Evolutionary conservation across 345 rosid genomes (phyloP), one percentile per base, ranked within the genome.

Genomic region (Lepidium africanum): DNA sequence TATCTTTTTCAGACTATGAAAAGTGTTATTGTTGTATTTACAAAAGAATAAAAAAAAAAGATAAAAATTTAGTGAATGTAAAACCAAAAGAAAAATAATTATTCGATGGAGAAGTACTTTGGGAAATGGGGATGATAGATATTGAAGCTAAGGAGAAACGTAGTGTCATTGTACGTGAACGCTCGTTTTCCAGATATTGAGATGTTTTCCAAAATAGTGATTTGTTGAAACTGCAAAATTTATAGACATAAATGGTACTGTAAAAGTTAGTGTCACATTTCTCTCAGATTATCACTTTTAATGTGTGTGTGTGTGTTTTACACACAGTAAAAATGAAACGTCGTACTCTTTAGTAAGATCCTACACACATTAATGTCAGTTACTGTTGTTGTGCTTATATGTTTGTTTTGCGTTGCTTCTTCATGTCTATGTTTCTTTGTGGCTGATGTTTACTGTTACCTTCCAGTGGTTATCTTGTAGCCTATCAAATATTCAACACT

Each of bases 191-290:
- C 5, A 5, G 30, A 32, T 32, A 10, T 16, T 32, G 30, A 32
- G 8, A 42, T 54, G 43, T 32, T 42, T 54, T 11, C 54, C 45
- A 32, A 17, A 43, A 42, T 12, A 42, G 62, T 55, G 61, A 42
- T 21, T 53, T 42, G 33, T 17, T 32, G n/a, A 54, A 32, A 35
- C 32, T 41, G 4, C 1, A 27, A 40, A 65, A 9, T 17, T 41
- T 30, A n/a, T n/a, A 66, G 39, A 27, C 70, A 65, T 16, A 52
- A 15, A 40, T 54, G 43, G 62, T 67, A 65, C 60, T 27, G 49
- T 40, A 15, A 51, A 51, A 39, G 70, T 65, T 40, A 15, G 51
- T 52, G 70, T 52, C 27, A 65, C 51, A 65, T 27, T 43, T 40
- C 5, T 27, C n/a, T 12, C 61, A 52, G 8, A 9, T 39, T 11